These are phyloP conservation scores for Globisporangium carolinianum DNA, from an alignment of 352 stramenopile species.

Conservation along the genomic window DNA sequence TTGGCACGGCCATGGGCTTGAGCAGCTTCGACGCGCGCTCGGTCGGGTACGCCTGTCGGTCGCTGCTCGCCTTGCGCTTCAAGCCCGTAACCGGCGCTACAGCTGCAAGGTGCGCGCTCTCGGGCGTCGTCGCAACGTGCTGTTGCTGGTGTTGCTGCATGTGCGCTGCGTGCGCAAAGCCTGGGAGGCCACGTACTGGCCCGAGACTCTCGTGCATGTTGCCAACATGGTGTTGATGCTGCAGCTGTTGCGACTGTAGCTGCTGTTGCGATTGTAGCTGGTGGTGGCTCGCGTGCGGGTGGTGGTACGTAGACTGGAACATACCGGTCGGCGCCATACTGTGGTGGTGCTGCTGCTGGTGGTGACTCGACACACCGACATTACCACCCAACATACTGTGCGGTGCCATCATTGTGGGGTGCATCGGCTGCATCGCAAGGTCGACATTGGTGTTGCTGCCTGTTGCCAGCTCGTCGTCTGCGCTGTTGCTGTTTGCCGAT, in stretches of 20 bases:
- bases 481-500: constrained; percentile 10
- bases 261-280: constrained; percentile 9
- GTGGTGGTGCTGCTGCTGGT: constrained; percentile 13
- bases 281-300: constrained; percentile 4
- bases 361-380: too few relatives aligned
- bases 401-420: constrained; percentile 25
- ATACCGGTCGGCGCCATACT: constrained; percentile 17
- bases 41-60: constrained; percentile 11
- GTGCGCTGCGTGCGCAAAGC: background rate
- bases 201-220: constrained; percentile 1
- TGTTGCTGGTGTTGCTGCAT: constrained; percentile 17
- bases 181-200: background rate
- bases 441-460: constrained; percentile 2
- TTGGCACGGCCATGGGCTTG: constrained; percentile 14
- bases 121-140: constrained; percentile 13
- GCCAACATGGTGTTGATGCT: constrained; percentile 4
- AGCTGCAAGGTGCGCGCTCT: background rate
- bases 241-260: constrained; percentile 18
- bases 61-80: constrained; percentile 40
- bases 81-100: constrained; percentile 18
- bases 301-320: constrained; percentile 15
- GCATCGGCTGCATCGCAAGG: constrained; percentile 19
- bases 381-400: constrained; percentile 9
- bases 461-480: background rate
- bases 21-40: constrained; percentile 17